Conservation (phyloP, 75 land plant genomes). For the Cryptomeria japonica region DNA sequence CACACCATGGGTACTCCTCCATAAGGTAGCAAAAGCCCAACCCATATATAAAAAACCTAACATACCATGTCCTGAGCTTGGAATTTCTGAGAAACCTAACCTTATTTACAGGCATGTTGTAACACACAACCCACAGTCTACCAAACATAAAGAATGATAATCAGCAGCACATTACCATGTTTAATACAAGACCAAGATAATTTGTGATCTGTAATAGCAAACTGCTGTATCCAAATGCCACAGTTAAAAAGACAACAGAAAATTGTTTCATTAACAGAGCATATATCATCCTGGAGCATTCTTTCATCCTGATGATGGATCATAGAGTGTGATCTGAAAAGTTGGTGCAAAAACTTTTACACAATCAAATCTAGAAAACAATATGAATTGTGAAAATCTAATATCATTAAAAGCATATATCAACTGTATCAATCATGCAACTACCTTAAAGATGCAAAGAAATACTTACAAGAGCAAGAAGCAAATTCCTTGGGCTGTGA, state of each 20-base stretch:
- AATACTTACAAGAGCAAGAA: slow-evolving; percentile 63
- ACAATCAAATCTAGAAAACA: too few relatives aligned
- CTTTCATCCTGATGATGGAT: too few relatives aligned
- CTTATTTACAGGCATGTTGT: neutral
- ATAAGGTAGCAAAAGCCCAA: neutral
- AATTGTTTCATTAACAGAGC: neutral
- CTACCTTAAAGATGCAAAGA: neutral
- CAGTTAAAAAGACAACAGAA: neutral
- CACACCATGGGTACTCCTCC: neutral
- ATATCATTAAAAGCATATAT: too few relatives aligned
- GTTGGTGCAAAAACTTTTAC: too few relatives aligned
- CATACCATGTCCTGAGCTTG: neutral
- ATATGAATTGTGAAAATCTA: too few relatives aligned
- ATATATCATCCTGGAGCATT: too few relatives aligned
- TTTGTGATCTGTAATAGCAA: neutral
- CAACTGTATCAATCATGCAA: too few relatives aligned
- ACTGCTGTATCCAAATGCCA: neutral
- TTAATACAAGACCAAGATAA: neutral
- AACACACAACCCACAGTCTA: neutral
- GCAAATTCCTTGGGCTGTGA: slow-evolving; percentile 78
- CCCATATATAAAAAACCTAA: neutral
- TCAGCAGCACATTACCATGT: neutral
- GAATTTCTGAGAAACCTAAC: neutral
- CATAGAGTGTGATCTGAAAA: too few relatives aligned
- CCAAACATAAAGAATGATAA: neutral